Base-by-base conservation (phyloP, 495 filamentous ascomycete genomes). In the Trichoderma virens region DNA sequence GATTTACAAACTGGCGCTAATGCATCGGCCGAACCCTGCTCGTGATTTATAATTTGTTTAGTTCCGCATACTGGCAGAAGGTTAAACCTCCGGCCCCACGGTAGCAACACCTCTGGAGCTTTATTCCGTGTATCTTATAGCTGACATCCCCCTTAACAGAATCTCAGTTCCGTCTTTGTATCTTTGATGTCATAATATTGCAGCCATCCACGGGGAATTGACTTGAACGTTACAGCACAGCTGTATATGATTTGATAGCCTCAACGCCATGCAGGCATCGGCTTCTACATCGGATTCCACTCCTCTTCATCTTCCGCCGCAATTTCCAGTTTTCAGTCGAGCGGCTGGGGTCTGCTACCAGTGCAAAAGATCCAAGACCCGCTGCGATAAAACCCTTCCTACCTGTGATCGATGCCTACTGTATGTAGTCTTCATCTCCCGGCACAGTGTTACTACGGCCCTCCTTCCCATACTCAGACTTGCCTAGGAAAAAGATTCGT, bases 1-100 rank as follows among this genome's bases (percentile, higher is more conserved):
- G 51, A 30, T 25, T 30, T 56, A 5, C 25, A 28, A 11, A 2
- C 7, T 56, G 23, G 27, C 51, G 51, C 51, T 56, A 56, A 56
- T 56, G 51, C 51, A 56, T 56, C 51, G 51, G 51, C 51, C 51
- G 51, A 56, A 28, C 51, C 51, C 51, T 56, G 51, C 11, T 16
- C 51, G 18, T 27, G 25, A 28, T 56, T 56, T 56, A 56, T 56
- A 28, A 56, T 27, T 27, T 3, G 45, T 16, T 5, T 30, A 16
- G 45, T 27, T 27, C 51, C 51, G 23, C 25, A 4, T 9, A 5
- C 2, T 8, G 2, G 3, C 5, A 11, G 51, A 13, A 27, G 2
- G 23, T 27, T 30, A 11, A 56, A 30, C 27, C 41, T 45, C 41
- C 16, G 11, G 9, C 41, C n/a, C 16, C 41, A 5, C 41, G 9